phyloP scores from a whole-genome alignment of 257 asterid species.

The Oldenlandia corymbosa region DNA sequence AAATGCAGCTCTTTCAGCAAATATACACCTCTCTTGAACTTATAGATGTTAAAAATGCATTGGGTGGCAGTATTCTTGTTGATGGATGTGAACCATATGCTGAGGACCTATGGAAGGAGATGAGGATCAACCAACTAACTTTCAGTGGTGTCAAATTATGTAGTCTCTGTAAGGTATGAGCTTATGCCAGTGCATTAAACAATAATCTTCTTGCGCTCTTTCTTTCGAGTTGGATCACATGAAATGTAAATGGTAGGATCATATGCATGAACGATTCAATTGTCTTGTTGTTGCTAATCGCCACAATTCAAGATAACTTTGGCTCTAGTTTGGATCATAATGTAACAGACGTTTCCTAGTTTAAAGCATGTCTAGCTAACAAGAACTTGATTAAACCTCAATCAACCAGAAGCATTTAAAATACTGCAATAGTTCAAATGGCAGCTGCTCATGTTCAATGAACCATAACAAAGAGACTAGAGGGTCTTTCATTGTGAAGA shows the following conservation, averaged over 20 bases:
- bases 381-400: too few species aligned
- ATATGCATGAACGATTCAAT: neutral
- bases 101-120: constrained; percentile 60
- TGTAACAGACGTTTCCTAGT: too few species aligned
- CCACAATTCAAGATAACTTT: neutral
- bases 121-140: constrained; percentile 35
- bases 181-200: too few species aligned
- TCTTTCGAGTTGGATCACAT: neutral
- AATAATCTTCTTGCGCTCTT: neutral
- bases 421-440: neutral
- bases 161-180: constrained; percentile 57
- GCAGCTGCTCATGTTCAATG: neutral
- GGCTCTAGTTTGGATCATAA: too few species aligned
- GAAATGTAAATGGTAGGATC: neutral
- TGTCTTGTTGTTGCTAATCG: neutral
- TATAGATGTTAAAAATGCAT: neutral
- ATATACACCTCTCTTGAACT: neutral
- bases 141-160: constrained; percentile 65
- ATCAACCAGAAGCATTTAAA: neutral
- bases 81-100: constrained; percentile 65
- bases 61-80: constrained; percentile 43
- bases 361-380: too few species aligned
- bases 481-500: neutral
- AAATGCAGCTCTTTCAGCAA: neutral
- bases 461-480: too few species aligned